Conservation (phyloP, 2,329 filamentous ascomycete species). For the Phaeosphaeria sp. region DNA sequence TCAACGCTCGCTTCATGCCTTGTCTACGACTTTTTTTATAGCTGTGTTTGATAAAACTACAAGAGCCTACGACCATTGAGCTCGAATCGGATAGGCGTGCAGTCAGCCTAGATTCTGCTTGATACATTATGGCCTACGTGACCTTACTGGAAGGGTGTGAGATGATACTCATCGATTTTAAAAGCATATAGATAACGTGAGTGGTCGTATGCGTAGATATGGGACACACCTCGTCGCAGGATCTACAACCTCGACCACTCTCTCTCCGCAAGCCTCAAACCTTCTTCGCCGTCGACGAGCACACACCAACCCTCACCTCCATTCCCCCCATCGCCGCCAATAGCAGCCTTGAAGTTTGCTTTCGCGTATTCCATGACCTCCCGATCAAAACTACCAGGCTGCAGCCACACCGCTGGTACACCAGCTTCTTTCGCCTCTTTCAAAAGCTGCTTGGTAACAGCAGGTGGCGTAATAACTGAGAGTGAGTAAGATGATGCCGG, state of each 20-base stretch:
- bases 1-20: no score
- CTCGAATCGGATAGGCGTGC: no score
- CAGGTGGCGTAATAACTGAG: constrained; percentile 86
- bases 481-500: constrained; percentile 68
- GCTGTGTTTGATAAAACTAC: no score
- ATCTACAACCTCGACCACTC: constrained; percentile 37
- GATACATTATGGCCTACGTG: no score
- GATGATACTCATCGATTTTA: no score
- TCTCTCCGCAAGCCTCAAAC: constrained; percentile 41
- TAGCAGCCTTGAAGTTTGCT: constrained; percentile 70
- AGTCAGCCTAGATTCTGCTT: no score
- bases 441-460: constrained; percentile 75
- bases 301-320: constrained; percentile 51
- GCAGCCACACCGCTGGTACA: constrained; percentile 69
- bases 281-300: constrained; percentile 50
- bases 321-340: constrained; percentile 58
- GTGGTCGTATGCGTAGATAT: no score
- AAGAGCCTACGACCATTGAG: no score
- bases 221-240: no score
- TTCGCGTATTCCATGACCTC: constrained; percentile 74
- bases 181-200: no score
- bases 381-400: constrained; percentile 87
- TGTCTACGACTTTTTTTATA: no score
- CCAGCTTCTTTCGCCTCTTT: constrained; percentile 76
- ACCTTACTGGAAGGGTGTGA: no score